Evolutionary conservation across 352 stramenopile genomes (phyloP), one percentile per base, ranked within the genome.

Genomic region (Blastocystis sp.): DNA sequence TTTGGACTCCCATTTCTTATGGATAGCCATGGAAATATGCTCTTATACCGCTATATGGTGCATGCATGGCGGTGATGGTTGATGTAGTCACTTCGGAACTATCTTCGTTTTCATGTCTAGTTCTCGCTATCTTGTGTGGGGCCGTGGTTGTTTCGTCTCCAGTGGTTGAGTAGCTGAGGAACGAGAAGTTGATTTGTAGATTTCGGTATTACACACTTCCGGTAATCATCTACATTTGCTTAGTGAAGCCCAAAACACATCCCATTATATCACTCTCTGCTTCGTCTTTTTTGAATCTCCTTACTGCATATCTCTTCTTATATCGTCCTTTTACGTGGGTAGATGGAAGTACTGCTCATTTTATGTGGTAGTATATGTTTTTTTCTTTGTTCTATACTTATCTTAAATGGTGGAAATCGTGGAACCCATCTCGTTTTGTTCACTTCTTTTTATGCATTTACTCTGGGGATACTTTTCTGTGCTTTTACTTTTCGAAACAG

Each of bases 241-340:
- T 78, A 4, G 66, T 58, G 7, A 39, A 37, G 39, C 66, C 66
- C 1, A 57, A 37, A 19, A 56, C 66, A 27, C 66, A 78, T 59
- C 66, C 66, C 0, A 78, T 78, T 59, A 11, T 78, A 21, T 57
- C 92, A 3, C 66, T 89, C 27, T 66, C 87, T n/a, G 88, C 46
- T 5, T 95, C 92, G 71, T 88, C 88, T n/a, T 42, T 89, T 27
- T 88, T 93, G 14, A 95, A 95, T 80, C 78, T 87, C 14, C 59
- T 89, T 37, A 94, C 92, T 51, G 46, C 94, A 75, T 93, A 93
- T 89, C 81, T 93, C 4, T 95, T 93, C 80, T 51, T 94, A 12
- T 90, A 90, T 67, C 89, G 88, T 12, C 91, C 92, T 0, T 95
- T 93, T 78, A 71, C 37, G 29, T 95, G 92, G 92, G 91, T 91